Evolutionary conservation across 306 rosid genomes (phyloP), one percentile per base, ranked within the genome.

Genomic region (Corylus heterophylla): DNA sequence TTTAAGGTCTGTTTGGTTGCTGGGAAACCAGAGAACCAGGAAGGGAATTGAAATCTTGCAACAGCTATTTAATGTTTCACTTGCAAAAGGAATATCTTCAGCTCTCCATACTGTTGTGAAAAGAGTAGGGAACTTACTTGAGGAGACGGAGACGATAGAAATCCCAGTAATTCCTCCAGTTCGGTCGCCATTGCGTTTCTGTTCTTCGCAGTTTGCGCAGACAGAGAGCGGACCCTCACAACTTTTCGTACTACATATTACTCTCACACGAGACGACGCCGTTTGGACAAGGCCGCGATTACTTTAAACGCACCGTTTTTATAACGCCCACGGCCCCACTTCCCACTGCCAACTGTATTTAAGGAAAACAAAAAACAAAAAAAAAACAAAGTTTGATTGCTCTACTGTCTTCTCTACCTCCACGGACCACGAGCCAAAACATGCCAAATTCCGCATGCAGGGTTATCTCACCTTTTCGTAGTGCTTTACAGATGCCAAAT

Each of bases 61-160:
- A 67, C 37, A 12, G 16, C 20, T 4, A 27, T 62, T 62, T 62
- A 3, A 6, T 27, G 0, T 7, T 37, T 39, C 18, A 2, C 22
- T 10, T 4, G 5, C 10, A 3, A 49, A 49, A 49, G 52, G 52
- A 49, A 49, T 42, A 6, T 42, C 45, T 42, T 42, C 45, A 42
- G 7, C 7, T 42, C 7, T 42, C 45, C 45, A 17, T 45, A 67
- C 52, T 4, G 45, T 45, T 71, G 56, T 7, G 78, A 35, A 29
- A 49, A 54, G 47, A 52, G 67, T 7, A 55, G 64, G 81, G 18
- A 56, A 14, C 66, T 77, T 77, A 92, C 98, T 81, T 87, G 93
- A 31, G 93, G 95, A 2, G 98, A 90, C 9, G 97, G 93, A 54
- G 90, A 90, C 7, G 93, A 88, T 1, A 94, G 90, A 74, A 94